Evolutionary conservation across 352 stramenopile genomes (phyloP), one percentile per base, ranked within the genome.

Genomic region (Phytophthora sp.): DNA sequence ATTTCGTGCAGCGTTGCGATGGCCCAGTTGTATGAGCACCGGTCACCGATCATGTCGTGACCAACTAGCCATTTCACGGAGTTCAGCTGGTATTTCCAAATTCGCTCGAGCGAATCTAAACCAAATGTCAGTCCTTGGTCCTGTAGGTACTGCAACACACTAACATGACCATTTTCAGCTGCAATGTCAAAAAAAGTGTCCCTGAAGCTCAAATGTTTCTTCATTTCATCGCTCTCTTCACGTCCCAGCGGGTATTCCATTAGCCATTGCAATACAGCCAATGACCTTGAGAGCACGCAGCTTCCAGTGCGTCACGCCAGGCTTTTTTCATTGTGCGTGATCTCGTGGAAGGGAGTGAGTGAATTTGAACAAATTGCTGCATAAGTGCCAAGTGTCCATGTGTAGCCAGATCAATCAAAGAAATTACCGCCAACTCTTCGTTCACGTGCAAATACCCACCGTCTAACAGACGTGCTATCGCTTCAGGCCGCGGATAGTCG

Each of bases 401-500:
- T 8, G n/a, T 18, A 24, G 31, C 56, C 20, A 49, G n/a, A 49
- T 57, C 8, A 2, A 2, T 21, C 7, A 63, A 39, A 12, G 44
- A 24, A 18, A 18, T 49, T 4, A 31, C 11, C 0, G 44, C 31
- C 39, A n/a, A n/a, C 7, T 31, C 1, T 27, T 63, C 45, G 35
- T 57, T n/a, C 33, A 44, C 27, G 4, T 42, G 18, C 16, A 63
- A 36, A 39, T 41, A 33, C n/a, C 57, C 57, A 21, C 26, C 26
- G 16, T 64, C 26, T 30, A 64, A 4, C 57, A 52, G n/a, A 12
- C 11, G 39, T 15, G 18, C 6, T 4, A 57, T 64, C 7, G 57
- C 21, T 16, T 57, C 45, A 15, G 27, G 44, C 18, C 21, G 20
- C 15, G 13, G 42, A 26, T 11, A 56, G 16, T 26, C 21, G 0